Conservation (phyloP, 352 stramenopile genomes). For the Globisporangium yorkense region DNA sequence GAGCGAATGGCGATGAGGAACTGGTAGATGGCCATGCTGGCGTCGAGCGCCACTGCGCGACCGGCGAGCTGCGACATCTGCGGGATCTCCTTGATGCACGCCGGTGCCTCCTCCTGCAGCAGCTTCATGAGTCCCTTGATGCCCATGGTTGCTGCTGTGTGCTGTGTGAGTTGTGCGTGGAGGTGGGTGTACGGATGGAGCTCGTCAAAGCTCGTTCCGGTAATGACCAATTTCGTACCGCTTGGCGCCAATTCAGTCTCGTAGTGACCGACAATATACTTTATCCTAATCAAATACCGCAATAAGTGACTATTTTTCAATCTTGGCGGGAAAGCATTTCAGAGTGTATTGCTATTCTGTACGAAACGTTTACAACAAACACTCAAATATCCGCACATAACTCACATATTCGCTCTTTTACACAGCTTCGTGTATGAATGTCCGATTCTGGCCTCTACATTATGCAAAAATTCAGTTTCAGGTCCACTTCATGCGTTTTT, state of each 20-base stretch:
- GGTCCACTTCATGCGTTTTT: too few species aligned
- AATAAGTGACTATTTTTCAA: neutral
- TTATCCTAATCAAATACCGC: neutral
- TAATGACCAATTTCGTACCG: neutral
- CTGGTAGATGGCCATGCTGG: conserved; percentile 99
- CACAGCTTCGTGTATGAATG: too few species aligned
- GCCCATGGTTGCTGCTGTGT: conserved; percentile 78
- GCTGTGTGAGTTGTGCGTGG: neutral
- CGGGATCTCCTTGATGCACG: conserved; percentile 93
- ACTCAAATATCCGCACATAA: too few species aligned
- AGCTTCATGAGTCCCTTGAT: conserved; percentile 99
- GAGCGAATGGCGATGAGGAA: conserved; percentile 93
- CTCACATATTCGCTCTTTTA: too few species aligned
- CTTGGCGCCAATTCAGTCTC: neutral
- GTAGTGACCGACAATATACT: neutral
- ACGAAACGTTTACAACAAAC: too few species aligned
- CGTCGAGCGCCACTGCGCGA: conserved; percentile 97
- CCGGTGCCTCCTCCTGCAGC: conserved; percentile 95
- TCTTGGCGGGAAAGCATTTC: neutral
- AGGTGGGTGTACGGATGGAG: neutral
- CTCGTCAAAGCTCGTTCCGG: neutral
- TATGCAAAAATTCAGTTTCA: too few species aligned
- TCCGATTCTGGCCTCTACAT: too few species aligned
- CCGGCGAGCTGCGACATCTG: conserved; percentile 93
- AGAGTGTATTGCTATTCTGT: too few species aligned